Conservation (phyloP, 225 moss, liverwort and hornwort genomes). For the Thuidium tamariscinum region DNA sequence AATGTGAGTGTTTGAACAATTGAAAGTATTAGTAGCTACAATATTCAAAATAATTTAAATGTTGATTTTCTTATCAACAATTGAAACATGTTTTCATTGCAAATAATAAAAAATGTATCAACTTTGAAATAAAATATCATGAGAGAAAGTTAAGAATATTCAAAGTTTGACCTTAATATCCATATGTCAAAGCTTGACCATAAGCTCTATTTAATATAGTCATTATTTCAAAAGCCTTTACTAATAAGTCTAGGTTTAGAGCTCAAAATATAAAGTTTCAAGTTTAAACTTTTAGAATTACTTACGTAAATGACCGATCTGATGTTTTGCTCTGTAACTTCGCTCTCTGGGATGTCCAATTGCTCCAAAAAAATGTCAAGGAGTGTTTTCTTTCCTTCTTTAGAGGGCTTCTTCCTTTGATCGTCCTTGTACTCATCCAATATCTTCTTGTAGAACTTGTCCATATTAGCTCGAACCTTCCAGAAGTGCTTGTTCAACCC, state of each 20-base stretch:
- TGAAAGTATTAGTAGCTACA: background rate
- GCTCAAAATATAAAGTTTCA: background rate
- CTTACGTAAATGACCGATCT: background rate
- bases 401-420: background rate
- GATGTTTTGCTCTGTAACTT: background rate
- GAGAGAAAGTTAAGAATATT: too few relatives aligned
- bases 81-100: background rate
- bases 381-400: background rate
- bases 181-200: too few relatives aligned
- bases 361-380: too few relatives aligned
- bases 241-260: background rate
- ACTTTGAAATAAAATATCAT: too few relatives aligned
- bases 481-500: background rate
- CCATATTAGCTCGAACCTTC: background rate
- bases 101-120: too few relatives aligned
- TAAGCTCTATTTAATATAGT: too few relatives aligned
- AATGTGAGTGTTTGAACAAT: background rate
- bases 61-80: background rate
- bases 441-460: background rate
- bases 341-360: too few relatives aligned
- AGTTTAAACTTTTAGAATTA: background rate
- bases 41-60: too few relatives aligned
- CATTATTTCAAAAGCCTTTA: too few relatives aligned
- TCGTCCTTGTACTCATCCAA: background rate
- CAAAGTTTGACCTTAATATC: background rate